Percentiles rank a stretch among this genome's conserved stretches.
These are phyloP conservation scores for Zasmidium angulare DNA, from an alignment of 2,329 filamentous ascomycete genomes.

Conservation along the genomic window DNA sequence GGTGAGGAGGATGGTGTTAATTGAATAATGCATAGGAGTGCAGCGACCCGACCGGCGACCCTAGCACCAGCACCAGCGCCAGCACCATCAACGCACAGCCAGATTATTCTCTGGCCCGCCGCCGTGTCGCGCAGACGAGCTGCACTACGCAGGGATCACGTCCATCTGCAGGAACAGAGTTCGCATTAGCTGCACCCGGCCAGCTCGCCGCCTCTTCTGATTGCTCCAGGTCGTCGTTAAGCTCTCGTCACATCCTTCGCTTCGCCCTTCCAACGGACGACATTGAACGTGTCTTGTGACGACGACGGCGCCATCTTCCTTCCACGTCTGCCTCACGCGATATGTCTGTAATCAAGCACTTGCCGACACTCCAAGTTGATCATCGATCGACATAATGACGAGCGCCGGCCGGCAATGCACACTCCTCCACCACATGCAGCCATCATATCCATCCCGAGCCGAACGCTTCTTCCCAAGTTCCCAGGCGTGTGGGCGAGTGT, in stretches of 20 bases:
- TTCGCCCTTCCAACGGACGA: too few species aligned
- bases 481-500: neutral
- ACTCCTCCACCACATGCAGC: neutral
- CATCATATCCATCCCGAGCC: neutral
- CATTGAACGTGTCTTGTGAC: too few species aligned
- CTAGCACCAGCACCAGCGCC: too few species aligned
- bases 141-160: neutral
- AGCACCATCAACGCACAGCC: neutral
- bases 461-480: neutral
- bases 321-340: neutral
- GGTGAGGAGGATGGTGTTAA: too few species aligned
- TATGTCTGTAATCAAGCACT: neutral
- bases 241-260: neutral
- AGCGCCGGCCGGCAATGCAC: neutral
- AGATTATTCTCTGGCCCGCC: neutral
- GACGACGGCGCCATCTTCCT: neutral
- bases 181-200: neutral
- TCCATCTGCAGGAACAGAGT: neutral
- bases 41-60: too few species aligned
- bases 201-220: neutral
- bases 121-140: neutral
- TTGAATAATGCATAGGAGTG: neutral
- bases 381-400: neutral
- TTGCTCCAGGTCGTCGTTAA: neutral
- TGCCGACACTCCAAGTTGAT: neutral